Base-by-base conservation (phyloP, 1,284 basidiomycete genomes). In the Malassezia slooffiae region DNA sequence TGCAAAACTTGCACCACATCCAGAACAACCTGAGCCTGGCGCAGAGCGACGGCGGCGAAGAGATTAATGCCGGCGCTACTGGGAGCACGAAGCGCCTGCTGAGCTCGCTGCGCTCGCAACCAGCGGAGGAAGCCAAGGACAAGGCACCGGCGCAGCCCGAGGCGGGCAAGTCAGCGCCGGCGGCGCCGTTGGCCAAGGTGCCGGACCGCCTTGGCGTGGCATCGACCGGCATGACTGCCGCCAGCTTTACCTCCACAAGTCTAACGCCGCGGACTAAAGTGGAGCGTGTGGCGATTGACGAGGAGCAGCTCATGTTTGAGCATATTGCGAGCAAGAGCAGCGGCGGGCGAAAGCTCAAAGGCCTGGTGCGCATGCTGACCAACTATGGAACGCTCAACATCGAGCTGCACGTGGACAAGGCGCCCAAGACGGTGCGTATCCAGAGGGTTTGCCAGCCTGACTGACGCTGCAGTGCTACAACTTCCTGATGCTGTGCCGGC, bases 231-330 rank as follows among this genome's bases (percentile, higher is more conserved):
- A 75, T 82, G 34, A 79, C 86, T 1, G 89, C 90, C 21, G 91
- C 91, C 2, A 87, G 87, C 2, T 73, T 97, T 36, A 99, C 93
- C 0, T 89, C 85, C 3, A 95, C 91, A 0, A 82, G 86, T 1
- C 77, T 90, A 33, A 85, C 85, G 54, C 82, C 88, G 5, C 79
- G 81, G 43, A 80, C 80, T 5, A 75, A 75, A 35, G 81, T 77
- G 38, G 82, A 90, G 39, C 80, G 85, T 50, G 78, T 90, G 3
- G 73, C 90, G 19, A 87, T 88, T 29, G 72, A 90, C 86, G 86
- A 90, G 85, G 72, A 90, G 88, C 62, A 78, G 83, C 34, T 82
- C 82, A 43, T 89, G 86, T 71, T 82, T 80, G 48, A 82, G 83
- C 55, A 60, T 71, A 74, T 88, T 22, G 89, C 41, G 8, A 24